Conservation (phyloP, 202 grass and related monocot genomes). For the Hordeum pubiflorum region DNA sequence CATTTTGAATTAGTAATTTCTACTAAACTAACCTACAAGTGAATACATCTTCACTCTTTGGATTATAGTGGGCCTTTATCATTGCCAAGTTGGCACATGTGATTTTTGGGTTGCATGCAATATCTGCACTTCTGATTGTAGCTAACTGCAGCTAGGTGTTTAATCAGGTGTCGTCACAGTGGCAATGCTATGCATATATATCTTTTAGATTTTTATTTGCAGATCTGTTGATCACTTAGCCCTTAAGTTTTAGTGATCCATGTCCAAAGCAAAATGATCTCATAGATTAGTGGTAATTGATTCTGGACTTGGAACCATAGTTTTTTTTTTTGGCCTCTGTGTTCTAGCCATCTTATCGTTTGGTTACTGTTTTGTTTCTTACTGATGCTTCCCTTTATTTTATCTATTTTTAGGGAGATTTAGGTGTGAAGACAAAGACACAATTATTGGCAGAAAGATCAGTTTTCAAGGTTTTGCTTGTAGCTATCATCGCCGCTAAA, state of each 20-base stretch:
- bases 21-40: not conserved
- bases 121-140: slow-evolving; percentile 4
- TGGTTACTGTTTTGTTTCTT: not conserved
- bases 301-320: slow-evolving; percentile 7
- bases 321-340: not conserved
- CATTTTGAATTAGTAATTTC: not conserved
- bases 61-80: not conserved
- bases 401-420: slow-evolving; percentile 61
- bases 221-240: not conserved
- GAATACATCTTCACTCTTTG: not conserved
- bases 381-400: not conserved
- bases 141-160: not conserved
- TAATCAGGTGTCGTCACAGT: not conserved
- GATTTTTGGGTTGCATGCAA: not conserved
- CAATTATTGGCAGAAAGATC: slow-evolving; percentile 97
- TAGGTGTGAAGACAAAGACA: slow-evolving; percentile 99
- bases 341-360: not conserved
- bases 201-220: not conserved
- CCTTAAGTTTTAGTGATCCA: not conserved
- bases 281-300: not conserved
- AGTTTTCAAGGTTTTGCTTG: slow-evolving; percentile 88
- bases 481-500: slow-evolving; percentile 60
- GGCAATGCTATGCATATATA: not conserved
- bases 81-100: not conserved
- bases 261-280: slow-evolving; percentile 22